phyloP scores from a whole-genome alignment of 2,329 filamentous ascomycete genomes.

The Lachnellula subtilissima region DNA sequence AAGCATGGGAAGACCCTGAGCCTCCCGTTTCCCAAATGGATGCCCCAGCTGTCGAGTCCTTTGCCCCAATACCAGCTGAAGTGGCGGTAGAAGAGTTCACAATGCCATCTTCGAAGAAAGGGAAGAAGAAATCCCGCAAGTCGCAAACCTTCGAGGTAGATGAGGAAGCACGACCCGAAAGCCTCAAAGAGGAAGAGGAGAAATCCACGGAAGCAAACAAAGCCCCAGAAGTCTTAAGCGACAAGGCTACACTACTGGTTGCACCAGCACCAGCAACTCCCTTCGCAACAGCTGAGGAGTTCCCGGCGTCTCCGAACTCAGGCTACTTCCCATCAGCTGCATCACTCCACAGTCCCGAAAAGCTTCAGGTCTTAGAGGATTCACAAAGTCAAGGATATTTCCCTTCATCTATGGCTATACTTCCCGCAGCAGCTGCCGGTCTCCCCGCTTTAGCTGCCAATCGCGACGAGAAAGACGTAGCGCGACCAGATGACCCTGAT shows the following conservation, averaged over 20 bases:
- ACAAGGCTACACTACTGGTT: conserved; percentile 18
- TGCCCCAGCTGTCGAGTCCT: background rate
- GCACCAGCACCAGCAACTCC: conserved; percentile 20
- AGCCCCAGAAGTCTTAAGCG: conserved; percentile 2
- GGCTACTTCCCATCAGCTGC: conserved; percentile 14
- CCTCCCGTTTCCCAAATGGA: background rate
- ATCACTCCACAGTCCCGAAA: conserved; percentile 1
- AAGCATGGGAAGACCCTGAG: conserved; percentile 4
- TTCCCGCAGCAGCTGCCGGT: conserved; percentile 10
- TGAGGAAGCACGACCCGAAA: background rate
- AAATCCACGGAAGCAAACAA: conserved; percentile 3
- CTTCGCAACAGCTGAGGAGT: conserved; percentile 1
- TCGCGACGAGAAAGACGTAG: background rate
- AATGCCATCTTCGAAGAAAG: conserved; percentile 2
- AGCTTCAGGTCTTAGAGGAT: background rate
- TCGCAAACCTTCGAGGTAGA: background rate
- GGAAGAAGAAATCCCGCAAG: conserved; percentile 3
- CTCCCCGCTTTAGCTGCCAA: conserved; percentile 12
- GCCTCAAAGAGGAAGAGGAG: background rate
- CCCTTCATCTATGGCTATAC: conserved; percentile 5
- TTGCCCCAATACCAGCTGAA: background rate
- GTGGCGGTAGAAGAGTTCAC: background rate
- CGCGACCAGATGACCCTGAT: conserved; percentile 1
- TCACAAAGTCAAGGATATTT: conserved; percentile 9
- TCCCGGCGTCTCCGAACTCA: conserved; percentile 6